Evolutionary conservation across 805 yeast species (phyloP).

Genomic region (Wickerhamiella brachini): DNA sequence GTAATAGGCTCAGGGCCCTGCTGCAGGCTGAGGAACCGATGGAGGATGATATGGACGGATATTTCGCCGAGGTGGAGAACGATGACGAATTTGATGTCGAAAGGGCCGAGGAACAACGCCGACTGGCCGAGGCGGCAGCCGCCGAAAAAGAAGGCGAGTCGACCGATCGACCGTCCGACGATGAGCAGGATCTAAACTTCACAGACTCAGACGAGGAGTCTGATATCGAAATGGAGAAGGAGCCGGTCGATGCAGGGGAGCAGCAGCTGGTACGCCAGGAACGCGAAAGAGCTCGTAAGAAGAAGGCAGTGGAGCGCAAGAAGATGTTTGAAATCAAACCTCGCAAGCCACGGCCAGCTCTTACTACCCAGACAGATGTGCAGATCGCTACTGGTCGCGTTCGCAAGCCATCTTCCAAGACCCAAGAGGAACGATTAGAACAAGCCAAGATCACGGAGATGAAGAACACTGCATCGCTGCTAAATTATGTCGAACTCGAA

Average conservation of each 20-base stretch:
- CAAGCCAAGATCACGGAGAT: conserved; percentile 82
- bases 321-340: conserved; percentile 25
- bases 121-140: not conserved
- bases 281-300: conserved; percentile 19
- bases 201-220: conserved; percentile 30
- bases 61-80: conserved; percentile 29
- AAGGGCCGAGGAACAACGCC: conserved; percentile 10
- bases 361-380: conserved; percentile 19
- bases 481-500: conserved; percentile 74
- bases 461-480: conserved; percentile 56
- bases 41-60: conserved; percentile 55
- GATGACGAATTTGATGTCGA: conserved; percentile 30
- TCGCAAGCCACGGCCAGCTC: conserved; percentile 21
- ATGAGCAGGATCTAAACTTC: conserved; percentile 23
- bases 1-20: conserved; percentile 62
- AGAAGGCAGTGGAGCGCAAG: conserved; percentile 21
- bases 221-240: conserved; percentile 33
- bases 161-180: conserved; percentile 14
- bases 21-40: conserved; percentile 56
- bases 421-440: conserved; percentile 59
- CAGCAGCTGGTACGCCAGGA: conserved; percentile 38
- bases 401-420: conserved; percentile 19
- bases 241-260: conserved; percentile 56
- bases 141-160: conserved; percentile 2
- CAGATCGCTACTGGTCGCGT: conserved; percentile 1